A percentile compares a stretch with the other conserved stretches of the same genome.
Evolutionary conservation across 1,139 yeast species (phyloP).

Genomic region (Saccharomyces pastorianus): DNA sequence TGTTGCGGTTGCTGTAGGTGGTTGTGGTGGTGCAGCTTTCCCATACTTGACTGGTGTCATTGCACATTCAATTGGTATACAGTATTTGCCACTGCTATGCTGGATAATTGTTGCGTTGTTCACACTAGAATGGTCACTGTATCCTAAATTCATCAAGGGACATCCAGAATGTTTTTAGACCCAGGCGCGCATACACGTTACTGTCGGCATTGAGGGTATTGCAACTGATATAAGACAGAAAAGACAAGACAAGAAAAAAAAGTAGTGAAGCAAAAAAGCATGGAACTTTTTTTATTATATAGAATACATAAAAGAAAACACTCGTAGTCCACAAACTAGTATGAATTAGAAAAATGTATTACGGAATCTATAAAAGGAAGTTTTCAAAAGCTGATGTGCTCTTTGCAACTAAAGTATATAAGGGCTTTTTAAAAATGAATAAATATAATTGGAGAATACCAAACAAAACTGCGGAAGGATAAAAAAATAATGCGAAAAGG

Average conservation of each 20-base stretch:
- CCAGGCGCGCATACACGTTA: no score
- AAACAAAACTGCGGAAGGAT: not conserved
- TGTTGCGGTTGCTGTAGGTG: constrained; percentile 69
- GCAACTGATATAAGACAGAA: not conserved
- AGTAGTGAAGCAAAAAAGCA: no score
- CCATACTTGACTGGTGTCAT: constrained; percentile 56
- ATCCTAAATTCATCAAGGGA: constrained; percentile 26
- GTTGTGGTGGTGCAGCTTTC: constrained; percentile 68
- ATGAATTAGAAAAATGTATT: no score
- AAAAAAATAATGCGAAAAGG: not conserved
- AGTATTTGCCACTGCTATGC: constrained; percentile 28
- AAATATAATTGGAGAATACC: not conserved
- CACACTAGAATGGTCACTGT: constrained; percentile 27
- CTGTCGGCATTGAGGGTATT: no score
- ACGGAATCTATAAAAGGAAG: no score
- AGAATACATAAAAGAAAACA: no score
- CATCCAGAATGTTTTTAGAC: constrained; percentile 13
- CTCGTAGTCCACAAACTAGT: no score
- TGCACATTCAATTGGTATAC: constrained; percentile 26
- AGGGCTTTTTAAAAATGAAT: not conserved
- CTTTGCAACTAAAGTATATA: not conserved
- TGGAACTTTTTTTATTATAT: no score
- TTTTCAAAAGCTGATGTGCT: no score
- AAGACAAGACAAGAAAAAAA: no score
- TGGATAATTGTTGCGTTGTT: constrained; percentile 24